A percentile compares a stretch with the other conserved stretches of the same genome.
phyloP scores from a whole-genome alignment of 352 stramenopile genomes.

The Hyaloperonospora brassicae region DNA sequence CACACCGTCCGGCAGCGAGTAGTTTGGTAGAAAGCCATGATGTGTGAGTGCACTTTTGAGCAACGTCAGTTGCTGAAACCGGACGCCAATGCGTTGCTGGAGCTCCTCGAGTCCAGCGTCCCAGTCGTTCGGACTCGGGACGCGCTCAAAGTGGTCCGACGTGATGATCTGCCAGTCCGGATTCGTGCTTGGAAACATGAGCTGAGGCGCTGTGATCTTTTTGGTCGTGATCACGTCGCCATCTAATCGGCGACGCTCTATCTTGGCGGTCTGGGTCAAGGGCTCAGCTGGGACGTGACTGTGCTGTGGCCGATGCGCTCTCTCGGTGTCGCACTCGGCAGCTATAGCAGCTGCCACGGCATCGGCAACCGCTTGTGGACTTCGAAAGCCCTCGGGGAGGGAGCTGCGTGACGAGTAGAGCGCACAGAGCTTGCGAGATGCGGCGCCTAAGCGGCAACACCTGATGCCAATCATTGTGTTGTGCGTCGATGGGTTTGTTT shows the following conservation, averaged over 20 bases:
- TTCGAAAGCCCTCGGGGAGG: conserved; percentile 24
- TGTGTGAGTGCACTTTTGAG: conserved; percentile 69
- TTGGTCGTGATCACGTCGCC: conserved; percentile 25
- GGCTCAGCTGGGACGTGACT: conserved; percentile 7
- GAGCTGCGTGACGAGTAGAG: no score
- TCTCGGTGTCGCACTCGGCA: conserved; percentile 10
- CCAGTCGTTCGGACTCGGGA: conserved; percentile 44
- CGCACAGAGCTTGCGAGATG: no score
- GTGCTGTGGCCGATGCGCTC: conserved; percentile 1
- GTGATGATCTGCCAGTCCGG: conserved; percentile 46
- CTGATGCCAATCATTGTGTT: no score
- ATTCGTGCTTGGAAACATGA: conserved; percentile 30
- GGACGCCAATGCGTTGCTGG: conserved; percentile 49
- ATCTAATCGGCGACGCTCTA: conserved; percentile 25
- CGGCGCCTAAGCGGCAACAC: no score
- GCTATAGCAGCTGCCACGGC: conserved; percentile 25
- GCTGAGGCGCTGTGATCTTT: conserved; percentile 20
- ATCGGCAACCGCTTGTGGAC: conserved; percentile 28
- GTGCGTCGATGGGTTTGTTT: no score
- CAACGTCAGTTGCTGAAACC: conserved; percentile 47
- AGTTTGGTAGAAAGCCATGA: conserved; percentile 50
- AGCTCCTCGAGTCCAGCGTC: conserved; percentile 35
- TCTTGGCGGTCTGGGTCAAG: conserved; percentile 6
- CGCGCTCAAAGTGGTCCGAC: conserved; percentile 43
- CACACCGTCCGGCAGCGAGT: conserved; percentile 31